Percentiles rank a stretch among this genome's conserved stretches.
These are phyloP conservation scores for Paratinospora sagittata DNA, from an alignment of 164 flowering plant genomes.

Conservation along the genomic window DNA sequence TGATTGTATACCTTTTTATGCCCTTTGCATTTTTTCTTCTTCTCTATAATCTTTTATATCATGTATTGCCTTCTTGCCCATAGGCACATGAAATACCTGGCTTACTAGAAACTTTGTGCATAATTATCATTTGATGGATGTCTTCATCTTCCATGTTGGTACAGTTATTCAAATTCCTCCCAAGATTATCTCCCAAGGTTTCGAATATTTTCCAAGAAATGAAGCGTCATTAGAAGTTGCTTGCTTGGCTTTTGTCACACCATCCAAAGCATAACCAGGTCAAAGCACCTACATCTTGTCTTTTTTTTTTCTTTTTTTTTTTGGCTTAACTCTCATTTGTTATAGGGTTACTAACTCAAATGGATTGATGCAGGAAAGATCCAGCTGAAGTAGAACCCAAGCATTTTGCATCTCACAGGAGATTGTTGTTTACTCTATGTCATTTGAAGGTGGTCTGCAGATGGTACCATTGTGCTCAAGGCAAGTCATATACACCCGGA, in stretches of 20 bases:
- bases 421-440: neutral
- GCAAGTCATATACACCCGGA: neutral
- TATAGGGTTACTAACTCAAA: neutral
- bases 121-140: no score
- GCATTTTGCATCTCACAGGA: neutral
- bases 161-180: conserved; percentile 90
- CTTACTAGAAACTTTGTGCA: no score
- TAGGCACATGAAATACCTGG: no score
- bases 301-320: no score
- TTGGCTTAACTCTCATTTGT: no score
- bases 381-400: conserved; percentile 2
- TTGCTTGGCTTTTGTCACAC: conserved; percentile 3
- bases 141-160: neutral
- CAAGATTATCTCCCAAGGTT: conserved; percentile 79
- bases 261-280: conserved; percentile 9
- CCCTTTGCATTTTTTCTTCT: no score
- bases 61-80: no score
- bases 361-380: neutral
- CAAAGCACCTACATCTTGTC: neutral
- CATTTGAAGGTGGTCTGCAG: neutral
- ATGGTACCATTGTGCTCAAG: neutral
- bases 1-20: no score
- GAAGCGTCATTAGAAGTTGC: conserved; percentile 59
- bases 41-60: no score
- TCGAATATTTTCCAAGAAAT: conserved; percentile 70